Conservation (phyloP, 805 yeast species). For the Zygosaccharomyces kombuchaensis region DNA sequence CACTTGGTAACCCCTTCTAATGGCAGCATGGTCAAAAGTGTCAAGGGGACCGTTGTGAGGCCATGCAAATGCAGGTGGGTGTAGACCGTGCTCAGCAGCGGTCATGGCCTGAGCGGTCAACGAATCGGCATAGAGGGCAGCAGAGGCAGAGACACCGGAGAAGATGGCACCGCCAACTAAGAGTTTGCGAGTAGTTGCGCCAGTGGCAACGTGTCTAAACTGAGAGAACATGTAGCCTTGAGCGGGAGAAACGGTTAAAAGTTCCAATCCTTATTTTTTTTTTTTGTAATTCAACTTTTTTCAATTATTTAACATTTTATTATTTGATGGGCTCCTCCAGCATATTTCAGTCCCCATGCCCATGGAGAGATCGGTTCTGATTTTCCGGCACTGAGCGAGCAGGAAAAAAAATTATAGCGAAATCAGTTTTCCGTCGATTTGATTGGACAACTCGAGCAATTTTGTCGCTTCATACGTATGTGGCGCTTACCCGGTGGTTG, state of each 20-base stretch:
- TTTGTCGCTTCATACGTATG: neutral
- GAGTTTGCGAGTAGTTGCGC: conserved; percentile 39
- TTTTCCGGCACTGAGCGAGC: neutral
- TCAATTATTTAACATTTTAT: conserved; percentile 1
- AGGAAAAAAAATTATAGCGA: conserved; percentile 1
- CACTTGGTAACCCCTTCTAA: conserved; percentile 98
- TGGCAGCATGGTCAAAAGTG: conserved; percentile 89
- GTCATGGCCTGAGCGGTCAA: conserved; percentile 94
- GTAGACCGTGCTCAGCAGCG: conserved; percentile 98
- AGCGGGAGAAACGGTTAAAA: conserved; percentile 11
- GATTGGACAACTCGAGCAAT: conserved; percentile 1
- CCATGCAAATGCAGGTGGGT: conserved; percentile 91
- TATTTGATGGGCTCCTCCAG: neutral
- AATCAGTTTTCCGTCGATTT: conserved; percentile 3
- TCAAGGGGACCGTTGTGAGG: conserved; percentile 89
- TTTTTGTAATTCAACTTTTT: conserved; percentile 1
- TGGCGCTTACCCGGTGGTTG: neutral
- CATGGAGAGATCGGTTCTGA: conserved; percentile 4
- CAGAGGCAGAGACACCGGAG: conserved; percentile 79
- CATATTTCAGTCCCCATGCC: neutral
- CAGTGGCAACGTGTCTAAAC: conserved; percentile 14
- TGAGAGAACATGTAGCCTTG: conserved; percentile 24
- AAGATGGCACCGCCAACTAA: conserved; percentile 56
- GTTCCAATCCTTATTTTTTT: conserved; percentile 2
- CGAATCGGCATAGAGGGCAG: conserved; percentile 75